Evolutionary conservation across 805 yeast genomes (phyloP), one percentile per base, ranked within the genome.

Genomic region (Kodamaea kaohsiungensis): DNA sequence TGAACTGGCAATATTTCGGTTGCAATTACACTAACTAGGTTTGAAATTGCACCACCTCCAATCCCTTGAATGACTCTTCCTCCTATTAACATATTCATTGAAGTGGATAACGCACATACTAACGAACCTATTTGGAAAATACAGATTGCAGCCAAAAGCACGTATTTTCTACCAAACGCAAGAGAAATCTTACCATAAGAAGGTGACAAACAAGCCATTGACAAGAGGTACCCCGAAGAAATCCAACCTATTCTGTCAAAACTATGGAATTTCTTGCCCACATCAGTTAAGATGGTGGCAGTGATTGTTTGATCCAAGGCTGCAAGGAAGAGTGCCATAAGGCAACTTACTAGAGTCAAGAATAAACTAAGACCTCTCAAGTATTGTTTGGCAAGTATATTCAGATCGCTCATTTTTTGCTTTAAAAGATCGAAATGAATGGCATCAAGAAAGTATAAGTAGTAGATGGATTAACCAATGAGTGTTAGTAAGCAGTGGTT

Each of bases 31-130:
- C 35, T 9, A 12, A 30, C 35, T 9, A 30, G 10, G 13, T 9
- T 30, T 30, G 35, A 9, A 12, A 30, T 30, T 8, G 87, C 88
- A 27, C 88, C 86, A 8, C 86, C 90, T 9, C 92, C 93, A 40
- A 83, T 63, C 45, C 95, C 95, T 50, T 84, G 83, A 16, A 88
- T 69, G 5, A 83, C 85, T 61, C 96, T 76, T 0, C 90, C 92
- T 2, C 84, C 89, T 55, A 88, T 84, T 42, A 30, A 30, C 35
- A 30, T 12, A 12, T 30, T 30, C 13, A 30, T 30, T 30, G 35
- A 30, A 10, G 35, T 65, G 1, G 89, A 69, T 4, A 80, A 57
- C 1, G 87, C 91, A 51, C 80, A 70, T 7, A 85, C 68, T 47
- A 85, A 68, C 0, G 89, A 85, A 1, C 91, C 91, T 4, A 79